Evolutionary conservation across 2,329 filamentous ascomycete genomes (phyloP).

Genomic region (Exophiala phaeomuriformis): DNA sequence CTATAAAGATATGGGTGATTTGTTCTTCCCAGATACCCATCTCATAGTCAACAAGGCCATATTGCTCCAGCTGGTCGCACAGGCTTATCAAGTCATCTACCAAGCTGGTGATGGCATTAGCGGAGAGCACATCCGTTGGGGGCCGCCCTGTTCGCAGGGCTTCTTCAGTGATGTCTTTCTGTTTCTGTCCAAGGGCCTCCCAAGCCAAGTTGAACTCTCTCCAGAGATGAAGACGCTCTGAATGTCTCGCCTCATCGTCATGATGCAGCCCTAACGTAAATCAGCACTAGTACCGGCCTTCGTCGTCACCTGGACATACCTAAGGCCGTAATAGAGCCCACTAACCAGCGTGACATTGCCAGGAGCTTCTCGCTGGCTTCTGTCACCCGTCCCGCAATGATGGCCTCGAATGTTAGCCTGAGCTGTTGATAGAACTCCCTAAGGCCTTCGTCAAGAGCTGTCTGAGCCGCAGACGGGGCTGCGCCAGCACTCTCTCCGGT

Average conservation of each 20-base stretch:
- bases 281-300: slow-evolving; percentile 4
- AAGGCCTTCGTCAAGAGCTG: slow-evolving; percentile 60
- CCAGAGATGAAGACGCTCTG: slow-evolving; percentile 78
- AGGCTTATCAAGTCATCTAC: slow-evolving; percentile 73
- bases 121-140: slow-evolving; percentile 55
- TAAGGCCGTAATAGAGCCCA: slow-evolving; percentile 57
- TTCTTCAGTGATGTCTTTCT: slow-evolving; percentile 64
- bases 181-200: slow-evolving; percentile 73
- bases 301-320: slow-evolving; percentile 46
- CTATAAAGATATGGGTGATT: slow-evolving; percentile 54
- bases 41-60: slow-evolving; percentile 95
- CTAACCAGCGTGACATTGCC: slow-evolving; percentile 59
- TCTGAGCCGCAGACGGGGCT: slow-evolving; percentile 34
- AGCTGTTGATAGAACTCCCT: slow-evolving; percentile 52
- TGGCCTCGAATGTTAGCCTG: slow-evolving; percentile 62
- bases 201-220: slow-evolving; percentile 90
- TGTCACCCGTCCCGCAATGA: slow-evolving; percentile 54
- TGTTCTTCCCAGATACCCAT: slow-evolving; percentile 95
- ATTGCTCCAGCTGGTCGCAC: slow-evolving; percentile 78
- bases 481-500: slow-evolving; percentile 25
- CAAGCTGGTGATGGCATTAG: slow-evolving; percentile 66
- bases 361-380: slow-evolving; percentile 54
- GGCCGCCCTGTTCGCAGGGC: slow-evolving; percentile 54
- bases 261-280: slow-evolving; percentile 53
- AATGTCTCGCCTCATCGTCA: slow-evolving; percentile 69